Percentiles rank a stretch among this genome's conserved stretches.
phyloP scores from a whole-genome alignment of 2,329 filamentous ascomycete genomes.

The Xylaria sp. region DNA sequence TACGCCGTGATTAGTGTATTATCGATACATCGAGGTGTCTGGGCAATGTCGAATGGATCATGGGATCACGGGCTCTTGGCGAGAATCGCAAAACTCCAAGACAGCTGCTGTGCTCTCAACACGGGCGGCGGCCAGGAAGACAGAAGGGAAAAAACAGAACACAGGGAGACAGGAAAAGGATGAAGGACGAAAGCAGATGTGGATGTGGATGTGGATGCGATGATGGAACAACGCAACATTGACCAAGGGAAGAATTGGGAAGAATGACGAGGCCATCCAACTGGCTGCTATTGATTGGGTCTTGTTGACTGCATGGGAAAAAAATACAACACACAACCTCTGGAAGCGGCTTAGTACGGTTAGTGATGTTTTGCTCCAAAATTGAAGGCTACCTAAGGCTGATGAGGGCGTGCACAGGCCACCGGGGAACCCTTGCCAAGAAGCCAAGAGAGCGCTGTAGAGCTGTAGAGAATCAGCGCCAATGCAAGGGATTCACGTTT shows the following conservation, averaged over 20 bases:
- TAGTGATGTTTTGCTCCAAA: conserved; percentile 28
- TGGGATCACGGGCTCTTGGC: conserved; percentile 43
- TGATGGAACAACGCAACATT: conserved; percentile 41
- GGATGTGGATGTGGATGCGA: conserved; percentile 21
- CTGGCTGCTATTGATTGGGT: conserved; percentile 45
- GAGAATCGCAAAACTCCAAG: conserved; percentile 23
- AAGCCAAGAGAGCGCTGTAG: neutral
- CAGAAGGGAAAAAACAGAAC: conserved; percentile 12
- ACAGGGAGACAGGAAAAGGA: conserved; percentile 17
- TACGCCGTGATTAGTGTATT: conserved; percentile 5
- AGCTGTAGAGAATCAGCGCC: neutral
- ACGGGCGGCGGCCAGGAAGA: conserved; percentile 30
- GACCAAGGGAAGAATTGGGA: conserved; percentile 41
- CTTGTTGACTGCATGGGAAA: conserved; percentile 40
- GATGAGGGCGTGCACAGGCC: conserved; percentile 22
- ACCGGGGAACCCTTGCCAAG: neutral
- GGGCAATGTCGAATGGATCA: conserved; percentile 38
- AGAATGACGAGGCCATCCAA: conserved; percentile 48
- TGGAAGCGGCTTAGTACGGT: conserved; percentile 3
- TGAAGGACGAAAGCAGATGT: conserved; percentile 32
- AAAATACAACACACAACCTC: conserved; percentile 38
- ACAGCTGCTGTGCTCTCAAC: neutral
- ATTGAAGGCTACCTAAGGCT: conserved; percentile 14
- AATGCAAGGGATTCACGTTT: neutral
- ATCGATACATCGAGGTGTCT: conserved; percentile 44